Evolutionary conservation across 257 asterid genomes (phyloP).

Genomic region (Solanum pennellii): DNA sequence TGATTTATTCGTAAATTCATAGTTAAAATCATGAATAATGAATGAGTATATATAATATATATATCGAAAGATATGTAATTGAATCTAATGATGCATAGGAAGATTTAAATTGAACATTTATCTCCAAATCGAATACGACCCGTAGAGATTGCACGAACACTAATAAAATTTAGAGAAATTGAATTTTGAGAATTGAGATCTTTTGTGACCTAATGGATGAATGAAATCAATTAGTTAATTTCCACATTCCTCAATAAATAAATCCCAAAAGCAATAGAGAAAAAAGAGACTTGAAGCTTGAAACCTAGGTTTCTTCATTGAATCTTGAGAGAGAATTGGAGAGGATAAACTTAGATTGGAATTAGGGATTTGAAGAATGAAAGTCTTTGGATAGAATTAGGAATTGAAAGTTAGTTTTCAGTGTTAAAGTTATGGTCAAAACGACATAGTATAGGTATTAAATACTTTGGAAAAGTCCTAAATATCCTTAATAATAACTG

Average conservation of each 20-base stretch:
- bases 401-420: neutral
- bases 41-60: neutral
- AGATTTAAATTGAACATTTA: neutral
- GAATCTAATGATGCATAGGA: neutral
- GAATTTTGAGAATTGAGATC: neutral
- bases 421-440: neutral
- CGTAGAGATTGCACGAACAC: too few species aligned
- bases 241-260: neutral
- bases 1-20: too few species aligned
- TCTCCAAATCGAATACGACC: neutral
- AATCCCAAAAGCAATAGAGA: neutral
- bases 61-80: neutral
- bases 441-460: neutral
- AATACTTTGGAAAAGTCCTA: too few species aligned
- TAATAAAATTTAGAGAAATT: neutral
- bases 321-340: neutral
- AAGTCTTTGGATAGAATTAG: neutral
- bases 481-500: neutral
- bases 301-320: neutral
- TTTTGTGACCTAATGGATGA: neutral
- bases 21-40: too few species aligned
- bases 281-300: neutral
- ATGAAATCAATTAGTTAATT: neutral
- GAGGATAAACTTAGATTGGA: neutral
- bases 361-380: neutral